Percentiles rank a stretch among this genome's conserved stretches.
Evolutionary conservation across 2,329 filamentous ascomycete genomes (phyloP).

Genomic region (Grosmannia clavigera): DNA sequence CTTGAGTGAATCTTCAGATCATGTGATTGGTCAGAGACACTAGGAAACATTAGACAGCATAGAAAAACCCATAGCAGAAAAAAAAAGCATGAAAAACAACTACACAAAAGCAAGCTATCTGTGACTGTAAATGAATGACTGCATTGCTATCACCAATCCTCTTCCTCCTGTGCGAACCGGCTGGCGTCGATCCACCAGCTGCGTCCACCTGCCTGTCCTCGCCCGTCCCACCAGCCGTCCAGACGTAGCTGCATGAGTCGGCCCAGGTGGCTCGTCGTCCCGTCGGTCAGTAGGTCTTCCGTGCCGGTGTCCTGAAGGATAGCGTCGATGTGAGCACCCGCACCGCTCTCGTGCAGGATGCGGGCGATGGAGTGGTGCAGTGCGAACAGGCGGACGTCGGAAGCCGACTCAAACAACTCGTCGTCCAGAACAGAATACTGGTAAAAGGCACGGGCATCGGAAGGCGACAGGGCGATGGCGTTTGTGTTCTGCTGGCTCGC

Average conservation of each 20-base stretch:
- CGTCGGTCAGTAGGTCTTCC: constrained; percentile 4
- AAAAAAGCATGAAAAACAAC: too few relatives aligned
- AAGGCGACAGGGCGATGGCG: not conserved
- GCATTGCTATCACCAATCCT: not conserved
- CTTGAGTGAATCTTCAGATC: too few relatives aligned
- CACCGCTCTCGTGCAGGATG: constrained; percentile 1
- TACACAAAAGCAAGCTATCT: not conserved
- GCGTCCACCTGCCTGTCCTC: not conserved
- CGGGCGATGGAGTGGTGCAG: constrained; percentile 1
- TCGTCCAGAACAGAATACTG: not conserved
- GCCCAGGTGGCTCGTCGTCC: constrained; percentile 1
- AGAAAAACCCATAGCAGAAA: not conserved
- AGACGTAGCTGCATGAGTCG: constrained; percentile 8
- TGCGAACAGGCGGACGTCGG: not conserved
- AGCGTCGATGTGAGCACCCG: not conserved
- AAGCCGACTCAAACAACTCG: rapidly evolving
- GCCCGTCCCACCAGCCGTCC: constrained; percentile 9
- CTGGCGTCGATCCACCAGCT: not conserved
- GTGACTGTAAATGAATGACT: too few relatives aligned
- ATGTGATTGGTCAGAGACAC: too few relatives aligned
- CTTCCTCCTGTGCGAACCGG: not conserved
- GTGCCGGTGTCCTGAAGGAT: constrained; percentile 1
- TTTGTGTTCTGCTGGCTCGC: not conserved
- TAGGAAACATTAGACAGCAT: not conserved
- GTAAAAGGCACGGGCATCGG: not conserved